phyloP scores from a whole-genome alignment of 192 early-diverging fungal species.

The Phlyctochytrium bullatum region DNA sequence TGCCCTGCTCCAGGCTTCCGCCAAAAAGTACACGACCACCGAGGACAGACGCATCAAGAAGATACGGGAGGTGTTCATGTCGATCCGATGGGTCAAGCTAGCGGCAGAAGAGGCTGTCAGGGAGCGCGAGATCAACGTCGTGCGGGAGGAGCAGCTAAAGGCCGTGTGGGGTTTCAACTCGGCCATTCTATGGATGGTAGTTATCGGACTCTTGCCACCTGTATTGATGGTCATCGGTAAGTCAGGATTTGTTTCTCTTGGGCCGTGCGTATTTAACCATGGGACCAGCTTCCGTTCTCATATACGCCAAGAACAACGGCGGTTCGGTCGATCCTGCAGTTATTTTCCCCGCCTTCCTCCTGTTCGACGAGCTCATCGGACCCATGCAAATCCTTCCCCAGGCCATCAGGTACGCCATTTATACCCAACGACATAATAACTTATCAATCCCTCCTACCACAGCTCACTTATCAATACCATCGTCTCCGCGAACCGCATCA shows the following conservation, averaged over 20 bases:
- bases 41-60: slow-evolving; percentile 32
- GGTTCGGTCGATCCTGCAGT: slow-evolving; percentile 35
- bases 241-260: too few relatives aligned
- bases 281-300: slow-evolving; percentile 1
- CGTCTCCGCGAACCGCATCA: slow-evolving; percentile 22
- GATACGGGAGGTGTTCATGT: slow-evolving; percentile 30
- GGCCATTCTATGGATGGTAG: background rate
- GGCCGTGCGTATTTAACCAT: too few relatives aligned
- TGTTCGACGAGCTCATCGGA: slow-evolving; percentile 55
- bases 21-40: background rate
- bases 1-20: slow-evolving; percentile 1
- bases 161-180: background rate
- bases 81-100: slow-evolving; percentile 20
- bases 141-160: background rate
- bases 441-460: background rate
- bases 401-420: slow-evolving; percentile 31
- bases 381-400: slow-evolving; percentile 51
- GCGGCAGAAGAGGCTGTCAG: background rate
- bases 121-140: background rate
- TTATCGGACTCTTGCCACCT: background rate
- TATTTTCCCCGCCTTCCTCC: slow-evolving; percentile 58
- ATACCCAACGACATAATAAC: background rate
- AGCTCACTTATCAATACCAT: background rate
- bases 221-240: background rate
- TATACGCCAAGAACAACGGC: background rate